Conservation (phyloP, 2,329 filamentous ascomycete species). For the Scopulariopsis brevicaulis region DNA sequence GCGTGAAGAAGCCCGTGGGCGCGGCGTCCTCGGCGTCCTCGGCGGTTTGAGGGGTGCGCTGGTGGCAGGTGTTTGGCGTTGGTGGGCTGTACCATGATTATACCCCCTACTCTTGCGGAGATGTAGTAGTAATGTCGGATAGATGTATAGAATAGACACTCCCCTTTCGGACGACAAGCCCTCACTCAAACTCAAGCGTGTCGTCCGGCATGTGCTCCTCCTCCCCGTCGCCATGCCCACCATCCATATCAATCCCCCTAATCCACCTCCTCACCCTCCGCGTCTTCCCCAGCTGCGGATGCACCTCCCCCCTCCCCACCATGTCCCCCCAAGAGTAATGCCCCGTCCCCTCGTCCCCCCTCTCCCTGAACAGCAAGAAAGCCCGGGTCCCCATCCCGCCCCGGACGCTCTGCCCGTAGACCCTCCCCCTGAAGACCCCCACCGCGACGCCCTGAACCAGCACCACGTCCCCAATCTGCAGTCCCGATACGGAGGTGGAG, state of each 20-base stretch:
- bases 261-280: constrained; percentile 66
- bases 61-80: background rate
- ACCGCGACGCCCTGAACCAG: constrained; percentile 72
- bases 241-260: constrained; percentile 48
- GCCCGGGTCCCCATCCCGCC: constrained; percentile 54
- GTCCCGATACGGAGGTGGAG: constrained; percentile 18
- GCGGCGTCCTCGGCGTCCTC: constrained; percentile 13
- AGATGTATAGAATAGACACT: background rate
- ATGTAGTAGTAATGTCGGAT: background rate
- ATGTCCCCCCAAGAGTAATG: constrained; percentile 44
- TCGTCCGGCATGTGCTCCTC: constrained; percentile 21
- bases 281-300: constrained; percentile 51
- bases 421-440: constrained; percentile 60
- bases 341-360: constrained; percentile 40
- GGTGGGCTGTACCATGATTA: background rate
- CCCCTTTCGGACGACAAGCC: background rate
- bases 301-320: constrained; percentile 14
- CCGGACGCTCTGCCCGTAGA: constrained; percentile 76
- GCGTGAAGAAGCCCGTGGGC: constrained; percentile 31
- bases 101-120: background rate
- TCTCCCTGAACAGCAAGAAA: constrained; percentile 49
- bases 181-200: constrained; percentile 18
- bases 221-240: constrained; percentile 7
- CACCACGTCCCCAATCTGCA: constrained; percentile 66
- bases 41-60: constrained; percentile 6